phyloP scores from a whole-genome alignment of 2,329 filamentous ascomycete genomes.

The Fusarium circinatum region DNA sequence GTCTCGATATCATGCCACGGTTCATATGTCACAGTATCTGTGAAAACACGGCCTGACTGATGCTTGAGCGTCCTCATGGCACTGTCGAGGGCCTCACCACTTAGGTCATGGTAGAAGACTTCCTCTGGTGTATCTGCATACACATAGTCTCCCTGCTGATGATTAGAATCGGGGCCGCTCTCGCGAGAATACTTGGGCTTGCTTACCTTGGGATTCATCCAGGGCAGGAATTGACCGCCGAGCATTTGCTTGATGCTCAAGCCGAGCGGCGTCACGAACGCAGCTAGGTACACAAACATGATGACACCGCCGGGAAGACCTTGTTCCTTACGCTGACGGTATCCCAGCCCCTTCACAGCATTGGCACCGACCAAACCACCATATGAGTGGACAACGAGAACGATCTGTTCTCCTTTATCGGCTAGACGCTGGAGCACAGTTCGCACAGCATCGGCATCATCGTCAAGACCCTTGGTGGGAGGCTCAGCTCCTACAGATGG shows the following conservation, averaged over 20 bases:
- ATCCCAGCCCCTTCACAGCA: constrained; percentile 50
- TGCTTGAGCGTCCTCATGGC: constrained; percentile 22
- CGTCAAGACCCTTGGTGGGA: constrained; percentile 36
- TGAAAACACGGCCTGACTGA: constrained; percentile 30
- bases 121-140: constrained; percentile 14
- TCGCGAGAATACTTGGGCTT: rapidly evolving
- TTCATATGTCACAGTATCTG: constrained; percentile 38
- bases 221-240: constrained; percentile 40
- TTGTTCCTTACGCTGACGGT: constrained; percentile 44
- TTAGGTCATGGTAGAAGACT: constrained; percentile 44
- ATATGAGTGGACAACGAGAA: constrained; percentile 57
- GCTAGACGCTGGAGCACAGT: constrained; percentile 42
- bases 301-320: constrained; percentile 53
- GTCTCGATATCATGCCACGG: constrained; percentile 45
- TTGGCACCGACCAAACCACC: constrained; percentile 53
- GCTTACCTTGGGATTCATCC: constrained; percentile 44
- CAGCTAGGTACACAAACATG: constrained; percentile 49
- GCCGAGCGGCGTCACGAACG: constrained; percentile 47
- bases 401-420: constrained; percentile 51
- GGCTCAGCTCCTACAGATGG: constrained; percentile 48
- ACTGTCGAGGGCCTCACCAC: constrained; percentile 10
- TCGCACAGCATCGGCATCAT: constrained; percentile 50
- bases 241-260: constrained; percentile 42
- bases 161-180: neutral
- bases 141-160: constrained; percentile 18